phyloP scores from a whole-genome alignment of 192 early-diverging fungal species.

The Hyaloraphidium curvatum region DNA sequence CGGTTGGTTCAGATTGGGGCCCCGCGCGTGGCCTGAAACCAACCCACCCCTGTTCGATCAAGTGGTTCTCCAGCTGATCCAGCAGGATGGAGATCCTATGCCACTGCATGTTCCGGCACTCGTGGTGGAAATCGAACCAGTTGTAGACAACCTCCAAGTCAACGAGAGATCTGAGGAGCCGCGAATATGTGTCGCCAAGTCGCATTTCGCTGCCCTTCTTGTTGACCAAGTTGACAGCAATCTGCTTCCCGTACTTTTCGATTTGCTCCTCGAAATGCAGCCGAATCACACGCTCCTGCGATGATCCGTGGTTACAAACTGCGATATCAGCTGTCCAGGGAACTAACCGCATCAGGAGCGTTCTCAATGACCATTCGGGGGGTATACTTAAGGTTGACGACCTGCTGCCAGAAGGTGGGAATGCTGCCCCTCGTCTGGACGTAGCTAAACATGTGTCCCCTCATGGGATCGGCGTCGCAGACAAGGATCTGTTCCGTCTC shows the following conservation, averaged over 20 bases:
- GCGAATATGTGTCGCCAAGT: slow-evolving; percentile 61
- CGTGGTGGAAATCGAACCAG: slow-evolving; percentile 95
- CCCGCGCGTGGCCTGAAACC: too few relatives aligned
- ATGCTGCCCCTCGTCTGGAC: slow-evolving; percentile 92
- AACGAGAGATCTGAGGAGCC: slow-evolving; percentile 27
- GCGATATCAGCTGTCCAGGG: background rate
- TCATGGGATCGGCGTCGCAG: slow-evolving; percentile 28
- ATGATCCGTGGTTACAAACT: background rate
- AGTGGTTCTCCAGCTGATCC: slow-evolving; percentile 50
- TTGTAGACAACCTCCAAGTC: slow-evolving; percentile 29
- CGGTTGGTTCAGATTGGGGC: too few relatives aligned
- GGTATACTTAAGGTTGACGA: slow-evolving; percentile 78
- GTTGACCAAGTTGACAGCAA: slow-evolving; percentile 87
- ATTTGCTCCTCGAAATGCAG: slow-evolving; percentile 57
- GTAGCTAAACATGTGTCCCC: slow-evolving; percentile 40
- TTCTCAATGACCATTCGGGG: slow-evolving; percentile 65
- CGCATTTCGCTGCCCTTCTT: slow-evolving; percentile 77
- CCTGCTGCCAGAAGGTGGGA: slow-evolving; percentile 83
- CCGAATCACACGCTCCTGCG: background rate
- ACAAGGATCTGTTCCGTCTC: slow-evolving; percentile 90
- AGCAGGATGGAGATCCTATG: slow-evolving; percentile 66
- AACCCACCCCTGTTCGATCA: slow-evolving; percentile 40
- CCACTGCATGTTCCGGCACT: slow-evolving; percentile 93
- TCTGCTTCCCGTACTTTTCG: slow-evolving; percentile 53
- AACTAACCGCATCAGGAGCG: slow-evolving; percentile 38